These are phyloP conservation scores for Tetrahymena borealis DNA, from an alignment of 73 alveolate species.

Conservation along the genomic window DNA sequence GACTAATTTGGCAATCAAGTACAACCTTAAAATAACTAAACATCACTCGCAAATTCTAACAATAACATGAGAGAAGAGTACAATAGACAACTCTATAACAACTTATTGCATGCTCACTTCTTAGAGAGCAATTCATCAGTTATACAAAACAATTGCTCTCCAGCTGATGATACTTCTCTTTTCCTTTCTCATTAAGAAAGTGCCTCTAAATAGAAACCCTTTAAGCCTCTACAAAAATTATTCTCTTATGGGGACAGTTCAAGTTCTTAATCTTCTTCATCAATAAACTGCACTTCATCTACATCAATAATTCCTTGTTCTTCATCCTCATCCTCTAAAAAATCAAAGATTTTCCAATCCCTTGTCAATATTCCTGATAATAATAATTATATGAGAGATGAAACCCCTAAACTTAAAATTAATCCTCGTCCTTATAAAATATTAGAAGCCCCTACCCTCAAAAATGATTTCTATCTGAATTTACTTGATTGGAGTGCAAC, in stretches of 20 bases:
- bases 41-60: neutral
- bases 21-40: neutral
- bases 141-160: neutral
- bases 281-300: neutral
- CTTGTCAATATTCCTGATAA: neutral
- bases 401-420: constrained; percentile 53
- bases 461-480: constrained; percentile 76
- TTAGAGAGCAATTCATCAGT: neutral
- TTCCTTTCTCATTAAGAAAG: neutral
- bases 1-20: neutral
- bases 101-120: neutral
- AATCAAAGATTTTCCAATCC: neutral
- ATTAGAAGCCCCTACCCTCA: constrained; percentile 68
- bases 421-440: constrained; percentile 66
- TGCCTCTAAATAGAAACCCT: neutral
- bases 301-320: neutral
- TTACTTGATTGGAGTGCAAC: constrained; percentile 75
- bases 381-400: constrained; percentile 2
- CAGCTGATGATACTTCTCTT: neutral
- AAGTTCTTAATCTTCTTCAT: neutral
- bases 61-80: neutral
- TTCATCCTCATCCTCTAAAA: neutral
- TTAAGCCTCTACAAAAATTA: neutral
- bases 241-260: neutral
- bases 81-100: neutral